phyloP scores from a whole-genome alignment of 305 asterid species.

The Fraxinus albicans region DNA sequence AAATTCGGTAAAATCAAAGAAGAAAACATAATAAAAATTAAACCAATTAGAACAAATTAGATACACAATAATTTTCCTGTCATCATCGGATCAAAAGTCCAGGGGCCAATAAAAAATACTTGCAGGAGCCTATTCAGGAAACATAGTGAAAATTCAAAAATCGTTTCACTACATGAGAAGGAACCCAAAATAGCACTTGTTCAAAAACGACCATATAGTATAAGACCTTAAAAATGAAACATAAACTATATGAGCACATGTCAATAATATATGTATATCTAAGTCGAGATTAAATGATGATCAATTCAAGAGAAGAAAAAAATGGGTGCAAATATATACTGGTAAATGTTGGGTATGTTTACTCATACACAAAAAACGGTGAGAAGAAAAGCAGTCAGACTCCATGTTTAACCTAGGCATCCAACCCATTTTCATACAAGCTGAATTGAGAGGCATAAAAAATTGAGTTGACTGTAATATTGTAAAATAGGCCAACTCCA shows the following conservation, averaged over 20 bases:
- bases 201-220: neutral
- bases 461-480: neutral
- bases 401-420: neutral
- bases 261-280: neutral
- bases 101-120: slow-evolving; percentile 15
- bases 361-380: neutral
- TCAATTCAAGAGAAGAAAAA: neutral
- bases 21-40: neutral
- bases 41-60: neutral
- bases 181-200: neutral
- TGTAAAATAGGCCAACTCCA: neutral
- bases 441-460: neutral
- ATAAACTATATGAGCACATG: neutral
- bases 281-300: neutral
- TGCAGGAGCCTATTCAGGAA: neutral
- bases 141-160: neutral
- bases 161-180: neutral
- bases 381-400: neutral
- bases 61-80: neutral
- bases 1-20: slow-evolving; percentile 1
- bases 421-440: neutral
- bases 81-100: neutral
- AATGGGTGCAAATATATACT: neutral
- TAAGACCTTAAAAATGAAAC: neutral
- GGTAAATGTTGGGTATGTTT: neutral